phyloP scores from a whole-genome alignment of 768 basidiomycete species.

The Pulveroboletus sp. region DNA sequence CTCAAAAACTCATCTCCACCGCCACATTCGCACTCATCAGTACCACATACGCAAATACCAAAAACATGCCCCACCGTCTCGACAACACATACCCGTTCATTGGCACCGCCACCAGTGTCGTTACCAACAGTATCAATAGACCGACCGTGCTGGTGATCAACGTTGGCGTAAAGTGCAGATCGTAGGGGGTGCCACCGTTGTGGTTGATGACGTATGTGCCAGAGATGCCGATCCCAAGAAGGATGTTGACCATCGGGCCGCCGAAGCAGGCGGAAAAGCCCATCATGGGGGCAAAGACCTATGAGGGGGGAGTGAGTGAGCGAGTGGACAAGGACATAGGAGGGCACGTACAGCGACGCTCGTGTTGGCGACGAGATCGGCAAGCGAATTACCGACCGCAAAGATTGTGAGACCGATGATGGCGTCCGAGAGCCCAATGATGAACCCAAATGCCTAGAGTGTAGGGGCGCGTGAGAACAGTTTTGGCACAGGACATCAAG shows the following conservation, averaged over 20 bases:
- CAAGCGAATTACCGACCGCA: constrained; percentile 93
- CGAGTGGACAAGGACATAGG: too few species aligned
- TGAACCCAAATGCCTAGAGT: constrained; percentile 83
- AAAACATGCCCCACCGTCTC: constrained; percentile 75
- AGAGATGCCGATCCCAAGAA: constrained; percentile 88
- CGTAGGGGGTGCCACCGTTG: constrained; percentile 52
- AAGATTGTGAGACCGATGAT: constrained; percentile 97
- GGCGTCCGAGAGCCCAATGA: constrained; percentile 94
- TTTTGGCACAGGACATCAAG: not conserved
- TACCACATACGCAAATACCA: constrained; percentile 68
- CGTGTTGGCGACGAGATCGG: constrained; percentile 96
- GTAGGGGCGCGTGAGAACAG: constrained; percentile 1
- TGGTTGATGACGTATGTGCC: constrained; percentile 81
- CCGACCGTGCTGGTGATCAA: constrained; percentile 83
- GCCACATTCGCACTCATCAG: constrained; percentile 79
- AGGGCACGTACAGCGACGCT: constrained; percentile 72
- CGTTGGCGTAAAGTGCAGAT: constrained; percentile 77
- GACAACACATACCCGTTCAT: constrained; percentile 80
- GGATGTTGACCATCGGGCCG: constrained; percentile 88
- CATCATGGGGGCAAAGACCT: constrained; percentile 91
- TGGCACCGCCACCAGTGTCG: constrained; percentile 83
- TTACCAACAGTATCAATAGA: constrained; percentile 68
- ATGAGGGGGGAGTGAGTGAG: not conserved
- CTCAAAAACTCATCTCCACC: constrained; percentile 56
- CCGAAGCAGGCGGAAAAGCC: constrained; percentile 95